Base-by-base conservation (phyloP, 1,139 yeast species). In the Scheffersomyces titani region DNA sequence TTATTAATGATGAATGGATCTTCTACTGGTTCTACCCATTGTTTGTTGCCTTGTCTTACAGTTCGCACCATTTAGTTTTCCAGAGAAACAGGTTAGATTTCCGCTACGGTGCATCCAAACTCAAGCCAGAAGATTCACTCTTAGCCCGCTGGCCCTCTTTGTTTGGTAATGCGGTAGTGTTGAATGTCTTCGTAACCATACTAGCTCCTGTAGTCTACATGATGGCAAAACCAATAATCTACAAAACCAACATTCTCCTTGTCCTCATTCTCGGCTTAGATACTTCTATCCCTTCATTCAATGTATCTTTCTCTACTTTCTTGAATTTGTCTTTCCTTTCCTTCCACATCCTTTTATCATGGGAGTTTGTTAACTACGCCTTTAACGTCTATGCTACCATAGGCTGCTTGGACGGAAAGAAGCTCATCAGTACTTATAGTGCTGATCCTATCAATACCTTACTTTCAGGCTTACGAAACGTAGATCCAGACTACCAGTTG, bases 321-420 rank as follows among this genome's bases (percentile, higher is more conserved):
- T 36, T 78, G 13, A 71, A 75, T 51, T 62, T 82, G 6, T 64
- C 78, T 1, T 69, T 76, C 50, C 64, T 78, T 2, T 72, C 86
- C 4, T 76, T 80, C 59, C 64, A 81, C 11, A 61, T 81, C 5
- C 63, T 80, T 3, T 63, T 81, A 49, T 65, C 78, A 20, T 89
- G 92, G 90, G 92, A 88, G 63, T 59, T 84, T 11, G 72, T 84
- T 44, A 89, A 90, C 69, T 81, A 84, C 57, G 76, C 86, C 1
- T 92, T 86, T 67, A 78, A 85, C 61, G 88, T 92, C 3, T 93
- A 91, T 70, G 82, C 93, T 67, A 82, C 92, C 7, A 82, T 90
- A 59, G 97, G 98, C 0, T 94, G 98, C 62, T 71, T 89, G 53
- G 92, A 89, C 65, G 86, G 91, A 44, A 87, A 88, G 24, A 86